phyloP scores from a whole-genome alignment of 2,329 filamentous ascomycete genomes.

The Whalleya microplaca region DNA sequence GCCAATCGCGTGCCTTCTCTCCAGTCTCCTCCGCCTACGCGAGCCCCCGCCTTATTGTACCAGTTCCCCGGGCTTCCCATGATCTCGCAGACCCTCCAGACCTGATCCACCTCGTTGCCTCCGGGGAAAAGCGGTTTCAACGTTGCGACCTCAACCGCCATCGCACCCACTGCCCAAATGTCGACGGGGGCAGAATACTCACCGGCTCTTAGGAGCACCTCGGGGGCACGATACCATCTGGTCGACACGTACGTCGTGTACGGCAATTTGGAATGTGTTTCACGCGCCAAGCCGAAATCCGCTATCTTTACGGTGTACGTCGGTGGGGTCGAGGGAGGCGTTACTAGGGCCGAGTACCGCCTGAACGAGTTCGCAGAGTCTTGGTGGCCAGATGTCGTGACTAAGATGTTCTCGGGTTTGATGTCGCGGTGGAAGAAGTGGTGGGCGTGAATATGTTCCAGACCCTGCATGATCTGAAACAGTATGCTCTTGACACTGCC shows the following conservation, averaged over 20 bases:
- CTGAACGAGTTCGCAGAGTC: conserved; percentile 86
- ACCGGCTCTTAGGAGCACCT: conserved; percentile 89
- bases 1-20: conserved; percentile 90
- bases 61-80: conserved; percentile 99
- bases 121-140: conserved; percentile 96
- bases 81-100: conserved; percentile 98
- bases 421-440: conserved; percentile 99
- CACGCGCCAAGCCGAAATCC: conserved; percentile 95
- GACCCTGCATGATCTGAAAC: conserved; percentile 92
- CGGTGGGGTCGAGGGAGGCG: conserved; percentile 91
- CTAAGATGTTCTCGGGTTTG: conserved; percentile 98
- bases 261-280: conserved; percentile 93
- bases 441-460: conserved; percentile 97
- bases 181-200: conserved; percentile 98
- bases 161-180: conserved; percentile 97
- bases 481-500: conserved; percentile 96
- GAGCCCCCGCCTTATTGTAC: conserved; percentile 88
- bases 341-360: conserved; percentile 90
- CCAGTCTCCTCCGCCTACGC: conserved; percentile 96
- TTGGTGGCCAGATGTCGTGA: conserved; percentile 84
- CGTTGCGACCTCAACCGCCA: conserved; percentile 97
- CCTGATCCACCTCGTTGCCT: conserved; percentile 97
- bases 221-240: conserved; percentile 95
- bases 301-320: conserved; percentile 97
- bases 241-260: conserved; percentile 99